These are phyloP conservation scores for Pelargonium exstipulatum DNA, from an alignment of 441 rosid genomes.

Conservation along the genomic window DNA sequence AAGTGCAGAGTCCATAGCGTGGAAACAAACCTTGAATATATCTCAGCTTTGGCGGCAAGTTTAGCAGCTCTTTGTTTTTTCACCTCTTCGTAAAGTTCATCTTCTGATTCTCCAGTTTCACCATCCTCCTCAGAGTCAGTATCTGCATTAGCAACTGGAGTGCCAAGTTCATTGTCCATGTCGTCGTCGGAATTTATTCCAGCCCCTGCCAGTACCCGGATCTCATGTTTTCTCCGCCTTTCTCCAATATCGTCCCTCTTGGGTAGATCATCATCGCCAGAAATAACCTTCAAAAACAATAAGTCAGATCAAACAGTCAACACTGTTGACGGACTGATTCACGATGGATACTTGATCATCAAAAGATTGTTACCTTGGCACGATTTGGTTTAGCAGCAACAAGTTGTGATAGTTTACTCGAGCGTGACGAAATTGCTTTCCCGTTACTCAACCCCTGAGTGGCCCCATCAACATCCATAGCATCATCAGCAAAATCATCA, in stretches of 20 bases:
- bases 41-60: conserved; percentile 66
- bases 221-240: conserved; percentile 77
- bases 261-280: conserved; percentile 89
- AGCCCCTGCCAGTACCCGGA: conserved; percentile 71
- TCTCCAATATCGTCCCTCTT: conserved; percentile 93
- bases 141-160: conserved; percentile 26
- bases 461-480: conserved; percentile 34
- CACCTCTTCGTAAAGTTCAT: conserved; percentile 67
- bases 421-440: conserved; percentile 21
- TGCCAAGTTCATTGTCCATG: conserved; percentile 31
- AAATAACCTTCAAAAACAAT: conserved; percentile 40
- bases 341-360: neutral
- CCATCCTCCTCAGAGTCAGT: conserved; percentile 39
- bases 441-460: conserved; percentile 25
- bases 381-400: conserved; percentile 43
- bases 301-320: neutral
- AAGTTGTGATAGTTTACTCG: conserved; percentile 46
- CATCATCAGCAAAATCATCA: conserved; percentile 79
- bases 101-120: conserved; percentile 47
- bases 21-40: conserved; percentile 49
- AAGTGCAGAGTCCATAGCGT: neutral
- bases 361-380: conserved; percentile 44
- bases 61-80: conserved; percentile 51
- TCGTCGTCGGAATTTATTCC: conserved; percentile 64
- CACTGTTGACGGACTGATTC: neutral